Conservation (phyloP, 2,329 filamentous ascomycete species). For the Sclerotinia minor region DNA sequence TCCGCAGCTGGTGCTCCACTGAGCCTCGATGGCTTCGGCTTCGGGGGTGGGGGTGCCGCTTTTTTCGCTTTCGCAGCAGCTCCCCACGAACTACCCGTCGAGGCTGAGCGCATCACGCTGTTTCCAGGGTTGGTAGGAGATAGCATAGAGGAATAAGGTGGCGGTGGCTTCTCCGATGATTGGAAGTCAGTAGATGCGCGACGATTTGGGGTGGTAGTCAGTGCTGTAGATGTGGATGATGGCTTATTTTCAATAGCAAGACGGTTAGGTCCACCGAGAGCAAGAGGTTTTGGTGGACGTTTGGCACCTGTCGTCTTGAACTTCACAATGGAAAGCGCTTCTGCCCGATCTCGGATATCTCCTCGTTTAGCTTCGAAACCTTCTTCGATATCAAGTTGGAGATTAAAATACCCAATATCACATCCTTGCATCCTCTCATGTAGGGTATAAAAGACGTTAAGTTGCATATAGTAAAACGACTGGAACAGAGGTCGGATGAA, state of each 20-base stretch:
- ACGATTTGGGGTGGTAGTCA: slow-evolving; percentile 41
- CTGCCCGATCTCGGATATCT: slow-evolving; percentile 80
- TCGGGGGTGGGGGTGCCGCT: slow-evolving; percentile 69
- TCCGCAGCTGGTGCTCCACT: slow-evolving; percentile 66
- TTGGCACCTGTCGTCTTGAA: slow-evolving; percentile 85
- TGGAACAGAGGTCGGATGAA: slow-evolving; percentile 98
- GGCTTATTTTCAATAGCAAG: slow-evolving; percentile 31
- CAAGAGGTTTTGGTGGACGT: slow-evolving; percentile 42
- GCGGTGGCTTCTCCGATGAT: slow-evolving; percentile 60
- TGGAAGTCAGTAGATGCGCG: slow-evolving; percentile 46
- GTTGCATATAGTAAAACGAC: slow-evolving; percentile 99
- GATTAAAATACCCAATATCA: slow-evolving; percentile 96
- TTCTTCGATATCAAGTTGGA: slow-evolving; percentile 86
- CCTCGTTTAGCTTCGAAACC: slow-evolving; percentile 88
- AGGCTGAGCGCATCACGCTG: slow-evolving; percentile 45
- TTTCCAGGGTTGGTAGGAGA: slow-evolving; percentile 34
- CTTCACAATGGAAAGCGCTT: slow-evolving; percentile 79
- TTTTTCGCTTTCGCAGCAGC: slow-evolving; percentile 66
- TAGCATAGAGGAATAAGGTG: slow-evolving; percentile 60
- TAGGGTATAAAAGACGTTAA: slow-evolving; percentile 98
- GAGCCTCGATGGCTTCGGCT: slow-evolving; percentile 76
- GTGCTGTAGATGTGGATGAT: slow-evolving; percentile 32
- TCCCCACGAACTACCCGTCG: slow-evolving; percentile 46
- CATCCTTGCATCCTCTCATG: slow-evolving; percentile 97
- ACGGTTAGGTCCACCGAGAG: slow-evolving; percentile 27